A percentile compares a stretch with the other conserved stretches of the same genome.
These are phyloP conservation scores for Taphrina pruni DNA, from an alignment of 1,139 yeast genomes.

Conservation along the genomic window DNA sequence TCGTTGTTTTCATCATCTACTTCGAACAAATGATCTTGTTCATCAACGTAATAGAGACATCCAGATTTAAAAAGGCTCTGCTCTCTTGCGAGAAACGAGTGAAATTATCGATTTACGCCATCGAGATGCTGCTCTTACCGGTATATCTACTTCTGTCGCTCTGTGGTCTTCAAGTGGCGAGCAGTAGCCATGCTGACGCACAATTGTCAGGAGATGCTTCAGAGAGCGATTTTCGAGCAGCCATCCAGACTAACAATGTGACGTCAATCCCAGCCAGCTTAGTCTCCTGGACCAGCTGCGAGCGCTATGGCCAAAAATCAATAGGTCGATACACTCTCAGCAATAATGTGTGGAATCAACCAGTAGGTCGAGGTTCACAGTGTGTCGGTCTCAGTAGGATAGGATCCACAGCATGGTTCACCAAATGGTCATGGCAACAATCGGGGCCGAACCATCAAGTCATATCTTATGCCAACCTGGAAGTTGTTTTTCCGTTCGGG, in stretches of 20 bases:
- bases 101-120: too few species aligned
- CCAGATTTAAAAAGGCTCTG: neutral
- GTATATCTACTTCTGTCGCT: neutral
- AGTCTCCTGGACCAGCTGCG: neutral
- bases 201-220: neutral
- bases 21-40: too few species aligned
- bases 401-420: neutral
- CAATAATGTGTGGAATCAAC: slow-evolving; percentile 20
- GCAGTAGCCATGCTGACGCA: neutral
- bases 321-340: neutral
- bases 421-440: slow-evolving; percentile 15
- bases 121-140: neutral
- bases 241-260: neutral
- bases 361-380: slow-evolving; percentile 11
- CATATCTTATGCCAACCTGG: slow-evolving; percentile 17
- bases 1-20: too few species aligned
- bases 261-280: neutral
- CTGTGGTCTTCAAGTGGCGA: neutral
- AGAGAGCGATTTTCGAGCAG: neutral
- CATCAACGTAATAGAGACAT: too few species aligned
- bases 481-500: neutral
- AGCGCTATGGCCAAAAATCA: neutral
- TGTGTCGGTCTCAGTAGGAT: neutral
- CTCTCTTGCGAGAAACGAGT: neutral
- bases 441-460: neutral